Evolutionary conservation across 352 stramenopile species (phyloP).

Genomic region (Pythium sp.): DNA sequence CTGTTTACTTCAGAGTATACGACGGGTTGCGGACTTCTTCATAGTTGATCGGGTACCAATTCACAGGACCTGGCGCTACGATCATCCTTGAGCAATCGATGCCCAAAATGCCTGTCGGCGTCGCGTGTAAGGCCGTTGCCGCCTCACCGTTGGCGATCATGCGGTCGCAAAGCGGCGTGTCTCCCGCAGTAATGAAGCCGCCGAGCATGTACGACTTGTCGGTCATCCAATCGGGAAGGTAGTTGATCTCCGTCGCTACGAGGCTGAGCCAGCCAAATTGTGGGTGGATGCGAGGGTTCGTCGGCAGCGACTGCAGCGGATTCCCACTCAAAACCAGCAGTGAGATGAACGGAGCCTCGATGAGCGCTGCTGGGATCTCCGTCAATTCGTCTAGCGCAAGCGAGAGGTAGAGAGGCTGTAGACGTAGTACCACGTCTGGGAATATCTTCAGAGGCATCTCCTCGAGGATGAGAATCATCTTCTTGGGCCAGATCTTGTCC

Average conservation of each 20-base stretch:
- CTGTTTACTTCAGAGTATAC: constrained; percentile 1
- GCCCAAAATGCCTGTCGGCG: background rate
- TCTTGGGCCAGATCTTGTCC: constrained; percentile 8
- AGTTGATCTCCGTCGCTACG: background rate
- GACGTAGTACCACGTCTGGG: background rate
- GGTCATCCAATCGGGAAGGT: constrained; percentile 3
- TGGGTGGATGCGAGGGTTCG: background rate
- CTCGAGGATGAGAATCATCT: constrained; percentile 4
- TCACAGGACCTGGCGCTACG: background rate
- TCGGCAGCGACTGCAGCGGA: constrained; percentile 11
- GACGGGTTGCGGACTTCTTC: constrained; percentile 7
- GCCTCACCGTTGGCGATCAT: background rate
- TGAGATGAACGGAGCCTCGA: background rate
- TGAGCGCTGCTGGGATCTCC: background rate
- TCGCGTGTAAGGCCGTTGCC: background rate
- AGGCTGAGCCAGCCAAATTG: background rate
- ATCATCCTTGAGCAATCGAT: constrained; percentile 10
- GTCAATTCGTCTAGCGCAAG: constrained; percentile 7
- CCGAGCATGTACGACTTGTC: background rate
- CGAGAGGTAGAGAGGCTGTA: constrained; percentile 9
- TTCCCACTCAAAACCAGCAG: constrained; percentile 17
- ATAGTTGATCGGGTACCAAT: constrained; percentile 10
- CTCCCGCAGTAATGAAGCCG: background rate
- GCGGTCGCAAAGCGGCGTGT: constrained; percentile 9
- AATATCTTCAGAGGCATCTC: background rate